Evolutionary conservation across 225 moss, liverwort and hornwort genomes (phyloP), one percentile per base, ranked within the genome.

Genomic region (Physcomitrellopsis africana): DNA sequence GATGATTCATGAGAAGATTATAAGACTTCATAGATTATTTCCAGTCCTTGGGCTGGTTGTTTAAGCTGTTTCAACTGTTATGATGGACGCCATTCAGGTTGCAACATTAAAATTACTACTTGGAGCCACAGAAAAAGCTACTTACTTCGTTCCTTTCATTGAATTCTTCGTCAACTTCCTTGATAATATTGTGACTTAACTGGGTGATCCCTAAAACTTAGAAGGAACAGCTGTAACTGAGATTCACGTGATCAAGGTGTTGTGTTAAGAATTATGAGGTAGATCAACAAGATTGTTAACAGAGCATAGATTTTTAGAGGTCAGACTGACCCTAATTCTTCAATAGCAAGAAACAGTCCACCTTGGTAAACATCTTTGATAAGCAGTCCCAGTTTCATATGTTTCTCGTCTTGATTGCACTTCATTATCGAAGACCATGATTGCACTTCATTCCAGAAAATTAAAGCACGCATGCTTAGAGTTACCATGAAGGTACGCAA

Each of bases 1-100:
- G 69, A 57, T 91, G 45, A 88, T 91, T 48, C 87, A 88, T 41
- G 90, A 91, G 76, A 91, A 91, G 86, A 91, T 88, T 19, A 87
- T 85, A 14, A 84, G 90, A 15, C 78, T 88, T 45, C 79, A 82
- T 53, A 74, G 86, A 10, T 83, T 91, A 18, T 66, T 88, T 22
- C 90, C 90, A 52, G 74, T 91, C 0, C 77, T 91, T 54, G 90
- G 88, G 76, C 85, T 91, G 68, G 83, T 88, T 65, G 83, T 86
- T 51, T 3, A 16, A 51, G 11, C 5, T 11, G 51, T 17, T 12
- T 37, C 32, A 5, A 37, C 7, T 37, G 32, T 37, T 7, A 37
- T 37, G 51, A 3, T 51, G 14, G 17, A 17, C 17, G 17, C 4
- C 1, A 4, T 17, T 13, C 13, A 51, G 4, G 13, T 17, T 51